Base-by-base conservation (phyloP, 1,284 basidiomycete genomes). In the Marasmius sp. region DNA sequence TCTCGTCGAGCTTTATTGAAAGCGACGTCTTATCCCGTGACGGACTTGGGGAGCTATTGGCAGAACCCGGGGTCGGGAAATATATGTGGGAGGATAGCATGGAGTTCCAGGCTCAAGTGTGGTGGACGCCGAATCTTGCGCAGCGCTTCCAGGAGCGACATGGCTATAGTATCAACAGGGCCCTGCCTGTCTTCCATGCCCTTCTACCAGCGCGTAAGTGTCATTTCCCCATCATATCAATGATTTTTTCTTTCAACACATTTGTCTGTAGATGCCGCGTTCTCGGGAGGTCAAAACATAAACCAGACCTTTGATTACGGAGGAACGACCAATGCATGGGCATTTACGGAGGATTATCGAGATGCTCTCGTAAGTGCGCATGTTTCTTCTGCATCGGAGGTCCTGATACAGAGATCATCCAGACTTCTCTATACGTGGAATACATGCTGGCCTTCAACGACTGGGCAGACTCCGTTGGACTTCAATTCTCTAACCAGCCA, bases 81-180 rank as follows among this genome's bases (percentile, higher is more conserved):
- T 67, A 67, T 47, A 63, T 67, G 62, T 67, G 66, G 66, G 66
- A 67, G 38, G 66, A 67, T 51, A 63, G 61, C 14, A 65, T 67
- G 66, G 66, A 67, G 49, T 67, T 65, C 38, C 51, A 58, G 43
- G 64, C 61, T 7, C 66, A 67, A 54, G 41, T 67, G 36, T 65
- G 65, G 51, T 67, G 66, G 66, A 67, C 66, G 6, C 62, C 62
- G 27, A 41, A 18, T 16, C 60, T 67, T 12, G 33, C 64, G 3
- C 58, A 64, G 55, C 60, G 66, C 33, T 67, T 67, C 47, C 27
- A 45, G 38, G 66, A 65, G 16, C 61, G 64, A 27, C 66, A 67
- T 53, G 64, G 64, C 18, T 67, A 65, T 45, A 63, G 65, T 41
- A 49, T 65, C 11, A 64, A 62, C 9, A 59, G 60, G 18, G 61